Evolutionary conservation across 352 stramenopile genomes (phyloP).

Genomic region (Globisporangium solare): DNA sequence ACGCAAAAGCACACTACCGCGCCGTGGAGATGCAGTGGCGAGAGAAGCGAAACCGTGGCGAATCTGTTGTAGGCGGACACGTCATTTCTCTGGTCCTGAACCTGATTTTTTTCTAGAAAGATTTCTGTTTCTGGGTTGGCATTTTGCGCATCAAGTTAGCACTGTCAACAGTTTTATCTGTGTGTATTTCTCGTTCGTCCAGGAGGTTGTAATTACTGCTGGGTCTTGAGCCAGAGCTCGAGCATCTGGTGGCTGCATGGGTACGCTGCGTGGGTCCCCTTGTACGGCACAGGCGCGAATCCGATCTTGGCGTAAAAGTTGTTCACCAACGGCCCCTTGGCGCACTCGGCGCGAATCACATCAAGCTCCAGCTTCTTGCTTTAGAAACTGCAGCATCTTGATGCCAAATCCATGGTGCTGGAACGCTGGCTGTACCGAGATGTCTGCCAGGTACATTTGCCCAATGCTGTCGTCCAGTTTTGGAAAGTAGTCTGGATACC

Average conservation of each 20-base stretch:
- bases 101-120: no score
- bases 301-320: constrained; percentile 20
- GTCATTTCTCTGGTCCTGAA: no score
- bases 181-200: background rate
- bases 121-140: no score
- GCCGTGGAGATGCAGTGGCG: no score
- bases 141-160: no score
- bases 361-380: constrained; percentile 5
- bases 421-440: constrained; percentile 19
- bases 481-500: constrained; percentile 29
- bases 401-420: constrained; percentile 17
- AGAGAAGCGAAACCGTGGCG: no score
- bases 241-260: constrained; percentile 34
- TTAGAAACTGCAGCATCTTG: constrained; percentile 19
- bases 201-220: background rate
- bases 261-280: constrained; percentile 22
- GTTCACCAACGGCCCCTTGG: constrained; percentile 22
- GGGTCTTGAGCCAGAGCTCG: constrained; percentile 25
- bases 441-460: constrained; percentile 24
- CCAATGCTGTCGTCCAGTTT: constrained; percentile 13
- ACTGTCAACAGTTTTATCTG: no score
- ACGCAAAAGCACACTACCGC: no score
- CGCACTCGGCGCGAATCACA: constrained; percentile 26
- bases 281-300: constrained; percentile 25
- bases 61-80: no score